Evolutionary conservation across 1,284 basidiomycete genomes (phyloP), one percentile per base, ranked within the genome.

Genomic region (Phlebopus sp.): DNA sequence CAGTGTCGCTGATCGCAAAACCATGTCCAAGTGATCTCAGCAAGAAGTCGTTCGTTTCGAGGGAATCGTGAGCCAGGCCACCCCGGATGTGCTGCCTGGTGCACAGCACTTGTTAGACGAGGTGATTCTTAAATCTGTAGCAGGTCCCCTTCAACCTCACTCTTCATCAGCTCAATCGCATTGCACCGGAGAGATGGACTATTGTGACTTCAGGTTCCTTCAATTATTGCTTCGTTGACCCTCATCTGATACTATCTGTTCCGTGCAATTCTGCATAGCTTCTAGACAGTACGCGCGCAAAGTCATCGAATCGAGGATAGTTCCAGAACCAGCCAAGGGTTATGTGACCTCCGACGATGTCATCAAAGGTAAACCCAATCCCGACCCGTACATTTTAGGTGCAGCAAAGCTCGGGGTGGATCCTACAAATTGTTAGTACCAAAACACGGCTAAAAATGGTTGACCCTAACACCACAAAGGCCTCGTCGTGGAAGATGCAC

Each of bases 401-500:
- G 86, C 86, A 27, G 56, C 59, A 34, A 71, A 68, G 31, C 76
- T 79, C 55, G 69, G 69, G 14, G 71, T 74, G 18, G 69, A 80
- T 42, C 71, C 80, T 2, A 63, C 63, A 17, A 76, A 74, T 42
- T 87, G 85, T 83, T 36, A 23, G 72, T 58, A 15, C 7, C 35
- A 21, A 23, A 23, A 10, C 32, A 19, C 18, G 21, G 10, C 25
- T 34, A 27, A 15, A 37, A 41, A n/a, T 31, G 25, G 25, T 37
- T 48, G 35, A 35, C 23, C 23, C 32, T 30, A 7, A 42, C 43
- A 41, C 42, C 37, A 14, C 11, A 29, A 52, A 88, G 86, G 84
- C 58, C 72, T 93, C 49, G 90, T 92, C 5, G 73, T 93, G 11
- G 90, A 93, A 60, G 91, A 93, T 63, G 90, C 91, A 1, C 86